A percentile compares a stretch with the other conserved stretches of the same genome.
Conservation (phyloP, 306 rosid genomes). For the Lagenaria siceraria region DNA sequence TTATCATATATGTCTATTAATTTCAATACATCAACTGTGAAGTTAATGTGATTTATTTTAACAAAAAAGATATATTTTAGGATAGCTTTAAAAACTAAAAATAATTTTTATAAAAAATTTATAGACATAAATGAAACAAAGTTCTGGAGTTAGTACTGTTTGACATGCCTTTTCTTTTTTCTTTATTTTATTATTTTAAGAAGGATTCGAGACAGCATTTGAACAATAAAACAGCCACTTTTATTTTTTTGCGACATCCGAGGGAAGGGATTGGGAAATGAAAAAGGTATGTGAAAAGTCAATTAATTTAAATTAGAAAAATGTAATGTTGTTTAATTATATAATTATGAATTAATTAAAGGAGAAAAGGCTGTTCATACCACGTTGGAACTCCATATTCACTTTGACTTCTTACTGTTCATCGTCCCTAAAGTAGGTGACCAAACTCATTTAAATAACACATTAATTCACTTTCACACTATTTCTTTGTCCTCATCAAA, state of each 20-base stretch:
- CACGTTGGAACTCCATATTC: conserved; percentile 6
- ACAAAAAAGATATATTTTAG: too few relatives aligned
- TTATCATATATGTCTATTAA: too few relatives aligned
- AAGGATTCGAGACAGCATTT: neutral
- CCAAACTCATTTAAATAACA: neutral
- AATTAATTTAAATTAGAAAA: neutral
- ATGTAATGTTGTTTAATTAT: neutral
- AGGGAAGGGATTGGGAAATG: neutral
- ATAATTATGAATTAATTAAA: neutral
- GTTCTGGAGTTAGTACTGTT: too few relatives aligned
- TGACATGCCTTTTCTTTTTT: neutral
- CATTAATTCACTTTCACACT: neutral
- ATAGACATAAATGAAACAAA: too few relatives aligned
- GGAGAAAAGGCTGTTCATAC: neutral
- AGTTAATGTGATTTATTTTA: too few relatives aligned
- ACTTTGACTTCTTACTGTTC: conserved; percentile 2
- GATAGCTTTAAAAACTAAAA: too few relatives aligned
- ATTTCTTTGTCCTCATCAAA: too few relatives aligned
- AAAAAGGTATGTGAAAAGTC: neutral
- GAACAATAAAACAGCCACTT: neutral
- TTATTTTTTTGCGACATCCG: neutral
- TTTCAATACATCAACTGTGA: too few relatives aligned
- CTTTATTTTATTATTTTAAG: neutral
- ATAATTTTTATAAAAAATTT: too few relatives aligned
- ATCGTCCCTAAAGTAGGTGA: neutral